These are phyloP conservation scores for Antitrichia curtipendula DNA, from an alignment of 225 moss, liverwort and hornwort species.

Conservation along the genomic window DNA sequence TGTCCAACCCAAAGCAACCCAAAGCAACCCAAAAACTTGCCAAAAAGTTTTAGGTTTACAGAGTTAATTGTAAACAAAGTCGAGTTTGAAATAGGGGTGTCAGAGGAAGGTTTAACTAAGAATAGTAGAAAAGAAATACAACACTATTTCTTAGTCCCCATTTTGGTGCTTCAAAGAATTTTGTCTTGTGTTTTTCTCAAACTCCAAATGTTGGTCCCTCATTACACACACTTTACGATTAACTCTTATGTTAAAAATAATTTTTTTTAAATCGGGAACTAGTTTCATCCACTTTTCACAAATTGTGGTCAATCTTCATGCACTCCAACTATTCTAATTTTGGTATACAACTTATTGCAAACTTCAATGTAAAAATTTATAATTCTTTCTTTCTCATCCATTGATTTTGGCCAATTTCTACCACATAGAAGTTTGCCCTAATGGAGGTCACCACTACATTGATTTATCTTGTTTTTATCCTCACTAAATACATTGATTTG, in stretches of 20 bases:
- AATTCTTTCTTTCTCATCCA: not conserved
- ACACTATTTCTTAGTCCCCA: no score
- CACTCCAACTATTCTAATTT: fast-evolving
- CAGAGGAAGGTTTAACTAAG: not conserved
- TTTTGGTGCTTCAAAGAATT: not conserved
- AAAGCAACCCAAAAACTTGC: no score
- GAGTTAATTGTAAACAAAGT: fast-evolving
- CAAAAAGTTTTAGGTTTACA: not conserved
- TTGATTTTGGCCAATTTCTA: not conserved
- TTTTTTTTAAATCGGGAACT: fast-evolving
- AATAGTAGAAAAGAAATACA: not conserved
- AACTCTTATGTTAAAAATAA: not conserved
- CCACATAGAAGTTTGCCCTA: fast-evolving
- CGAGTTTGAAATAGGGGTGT: fast-evolving
- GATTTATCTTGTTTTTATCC: not conserved
- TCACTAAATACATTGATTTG: not conserved
- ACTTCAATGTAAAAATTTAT: not conserved
- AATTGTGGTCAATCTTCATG: not conserved
- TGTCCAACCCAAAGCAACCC: not conserved
- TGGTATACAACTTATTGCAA: not conserved
- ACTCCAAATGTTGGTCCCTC: fast-evolving
- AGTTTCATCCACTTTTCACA: fast-evolving
- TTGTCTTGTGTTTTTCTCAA: fast-evolving
- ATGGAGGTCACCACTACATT: fast-evolving
- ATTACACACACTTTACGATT: not conserved